Base-by-base conservation (phyloP, 768 basidiomycete species). In the Imleria badia region DNA sequence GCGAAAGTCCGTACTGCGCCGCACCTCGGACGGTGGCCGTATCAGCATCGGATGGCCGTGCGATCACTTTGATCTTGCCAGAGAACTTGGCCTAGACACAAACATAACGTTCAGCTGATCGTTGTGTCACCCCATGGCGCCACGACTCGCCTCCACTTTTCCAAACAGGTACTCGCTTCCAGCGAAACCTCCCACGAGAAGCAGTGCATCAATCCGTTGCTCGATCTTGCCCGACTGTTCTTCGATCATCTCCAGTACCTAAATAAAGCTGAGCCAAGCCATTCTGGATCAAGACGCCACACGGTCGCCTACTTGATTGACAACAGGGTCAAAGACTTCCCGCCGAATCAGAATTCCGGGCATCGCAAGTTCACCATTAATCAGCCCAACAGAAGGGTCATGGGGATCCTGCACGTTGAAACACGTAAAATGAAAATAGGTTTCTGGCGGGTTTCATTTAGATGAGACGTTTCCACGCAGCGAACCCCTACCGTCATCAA, bases 131-230 rank as follows among this genome's bases (percentile, higher is more conserved):
- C 45, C 34, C 23, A 23, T 33, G 11, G 23, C 34, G 34, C 50
- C 48, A 45, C 38, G 40, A 75, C 81, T 56, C 48, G 86, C 89
- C 78, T 91, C 81, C 38, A 94, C 86, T 57, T 83, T 81, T 64
- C 82, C 78, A 73, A 88, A 91, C 59, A 94, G 76, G 71, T 95
- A 94, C 67, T 91, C 86, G 69, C 88, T 88, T 8, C 86, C 89
- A 45, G 87, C 87, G 70, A 95, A 95, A 50, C 92, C 92, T 72
- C 92, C 92, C 67, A 95, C 91, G 64, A 94, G 83, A 60, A 95
- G 81, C 48, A 95, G 73, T 10, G 91, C 92, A 77, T 94, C 84
- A 66, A 94, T 82, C 43, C 76, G 76, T 65, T 89, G 86, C 66
- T 87, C 80, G 48, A 87, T 77, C 67, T 78, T 82, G 58, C 73